A percentile compares a stretch with the other conserved stretches of the same genome.
Evolutionary conservation across 805 yeast species (phyloP).

Genomic region (Wilhelminamyces savonicus): DNA sequence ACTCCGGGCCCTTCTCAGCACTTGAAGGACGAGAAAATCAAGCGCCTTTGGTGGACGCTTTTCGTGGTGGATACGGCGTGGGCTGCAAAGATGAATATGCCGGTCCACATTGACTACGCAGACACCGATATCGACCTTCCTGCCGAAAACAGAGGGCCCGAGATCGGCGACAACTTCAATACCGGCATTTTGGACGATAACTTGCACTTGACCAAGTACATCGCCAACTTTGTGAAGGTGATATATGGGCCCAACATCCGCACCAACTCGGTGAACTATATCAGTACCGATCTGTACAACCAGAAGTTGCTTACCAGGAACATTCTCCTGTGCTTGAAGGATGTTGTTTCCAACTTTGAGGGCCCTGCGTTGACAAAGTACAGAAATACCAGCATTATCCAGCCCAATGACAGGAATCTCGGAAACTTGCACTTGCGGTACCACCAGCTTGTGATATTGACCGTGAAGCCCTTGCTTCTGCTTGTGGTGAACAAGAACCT

Average conservation of each 20-base stretch:
- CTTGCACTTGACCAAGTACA: constrained; percentile 33
- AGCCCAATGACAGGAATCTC: constrained; percentile 16
- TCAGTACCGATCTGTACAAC: constrained; percentile 34
- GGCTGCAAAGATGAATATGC: constrained; percentile 33
- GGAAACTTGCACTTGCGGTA: constrained; percentile 31
- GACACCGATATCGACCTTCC: constrained; percentile 40
- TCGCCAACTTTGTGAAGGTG: constrained; percentile 27
- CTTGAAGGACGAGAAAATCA: constrained; percentile 19
- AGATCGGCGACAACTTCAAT: constrained; percentile 25
- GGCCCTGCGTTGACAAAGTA: constrained; percentile 19
- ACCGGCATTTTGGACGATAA: constrained; percentile 25
- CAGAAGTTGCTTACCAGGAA: constrained; percentile 27
- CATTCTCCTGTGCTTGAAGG: constrained; percentile 20
- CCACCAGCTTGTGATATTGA: constrained; percentile 25
- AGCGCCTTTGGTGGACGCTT: constrained; percentile 38
- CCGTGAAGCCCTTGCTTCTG: constrained; percentile 28
- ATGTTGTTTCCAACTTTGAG: constrained; percentile 27
- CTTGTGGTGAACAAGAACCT: constrained; percentile 22
- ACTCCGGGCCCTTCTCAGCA: constrained; percentile 3
- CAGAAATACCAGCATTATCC: constrained; percentile 13
- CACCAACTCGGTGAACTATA: constrained; percentile 33
- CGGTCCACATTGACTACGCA: constrained; percentile 35
- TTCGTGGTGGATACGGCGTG: constrained; percentile 34
- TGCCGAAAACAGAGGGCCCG: constrained; percentile 20
- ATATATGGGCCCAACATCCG: constrained; percentile 36